Evolutionary conservation across 1,284 basidiomycete species (phyloP).

Genomic region (Ceratobasidium sp.): DNA sequence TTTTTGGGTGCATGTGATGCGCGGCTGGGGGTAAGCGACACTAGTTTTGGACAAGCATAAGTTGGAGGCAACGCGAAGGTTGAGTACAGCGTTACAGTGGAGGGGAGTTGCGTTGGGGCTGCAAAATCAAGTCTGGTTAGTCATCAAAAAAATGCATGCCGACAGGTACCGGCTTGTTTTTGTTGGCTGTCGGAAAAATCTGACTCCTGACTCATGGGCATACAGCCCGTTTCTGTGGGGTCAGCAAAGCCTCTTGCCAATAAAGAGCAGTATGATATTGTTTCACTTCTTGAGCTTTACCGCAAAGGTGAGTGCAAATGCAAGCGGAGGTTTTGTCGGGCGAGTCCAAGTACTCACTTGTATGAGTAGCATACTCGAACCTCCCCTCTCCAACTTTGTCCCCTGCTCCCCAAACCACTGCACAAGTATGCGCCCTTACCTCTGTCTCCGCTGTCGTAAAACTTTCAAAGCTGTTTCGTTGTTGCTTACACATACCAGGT

Average conservation of each 20-base stretch:
- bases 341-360: too few relatives aligned
- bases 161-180: slow-evolving; percentile 1
- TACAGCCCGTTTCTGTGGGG: background rate
- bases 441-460: too few relatives aligned
- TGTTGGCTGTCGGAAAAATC: background rate
- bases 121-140: slow-evolving; percentile 1
- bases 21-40: background rate
- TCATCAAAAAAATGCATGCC: background rate
- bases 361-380: too few relatives aligned
- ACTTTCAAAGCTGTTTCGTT: too few relatives aligned
- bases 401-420: too few relatives aligned
- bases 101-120: slow-evolving; percentile 9
- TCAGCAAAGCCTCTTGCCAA: too few relatives aligned
- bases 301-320: background rate
- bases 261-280: background rate
- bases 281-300: background rate
- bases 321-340: too few relatives aligned
- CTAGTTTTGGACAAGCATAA: background rate
- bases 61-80: background rate
- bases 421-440: too few relatives aligned
- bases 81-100: slow-evolving; percentile 7
- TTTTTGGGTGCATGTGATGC: background rate
- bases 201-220: background rate
- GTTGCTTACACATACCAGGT: too few relatives aligned
- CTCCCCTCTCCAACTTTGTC: too few relatives aligned